A percentile compares a stretch with the other conserved stretches of the same genome.
Evolutionary conservation across 768 basidiomycete genomes (phyloP).

Genomic region (Glaciozyma antarctica): DNA sequence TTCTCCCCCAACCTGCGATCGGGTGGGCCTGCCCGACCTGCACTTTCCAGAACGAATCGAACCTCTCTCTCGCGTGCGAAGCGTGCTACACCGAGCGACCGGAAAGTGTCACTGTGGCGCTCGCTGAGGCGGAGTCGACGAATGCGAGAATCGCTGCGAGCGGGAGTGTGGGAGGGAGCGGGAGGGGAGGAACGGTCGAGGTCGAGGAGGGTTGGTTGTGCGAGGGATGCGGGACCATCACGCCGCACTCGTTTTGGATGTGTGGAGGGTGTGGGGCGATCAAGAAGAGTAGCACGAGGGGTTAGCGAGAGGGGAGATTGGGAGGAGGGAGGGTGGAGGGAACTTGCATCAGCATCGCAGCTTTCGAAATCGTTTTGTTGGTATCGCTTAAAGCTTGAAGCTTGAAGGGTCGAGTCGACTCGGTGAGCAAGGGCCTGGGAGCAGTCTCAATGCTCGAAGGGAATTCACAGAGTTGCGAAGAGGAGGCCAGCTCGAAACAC

Average conservation of each 20-base stretch:
- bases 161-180: background rate
- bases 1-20: background rate
- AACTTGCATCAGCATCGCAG: no score
- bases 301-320: background rate
- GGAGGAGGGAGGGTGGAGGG: no score
- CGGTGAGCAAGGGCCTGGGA: no score
- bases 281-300: conserved; percentile 10
- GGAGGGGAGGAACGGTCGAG: background rate
- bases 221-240: conserved; percentile 12
- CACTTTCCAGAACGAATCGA: conserved; percentile 27
- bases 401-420: no score
- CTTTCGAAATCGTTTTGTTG: no score
- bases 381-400: no score
- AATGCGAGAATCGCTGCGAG: background rate
- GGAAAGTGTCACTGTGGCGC: background rate
- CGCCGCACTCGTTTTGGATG: conserved; percentile 18
- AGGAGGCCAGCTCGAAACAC: no score
- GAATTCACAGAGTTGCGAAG: no score
- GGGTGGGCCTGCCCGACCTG: conserved; percentile 32
- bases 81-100: conserved; percentile 25
- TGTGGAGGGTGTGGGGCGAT: conserved; percentile 21
- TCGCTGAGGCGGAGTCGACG: background rate
- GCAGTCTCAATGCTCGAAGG: no score
- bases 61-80: conserved; percentile 25
- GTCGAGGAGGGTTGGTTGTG: conserved; percentile 22